These are phyloP conservation scores for Myxozyma geophila DNA, from an alignment of 805 yeast species.

Conservation along the genomic window DNA sequence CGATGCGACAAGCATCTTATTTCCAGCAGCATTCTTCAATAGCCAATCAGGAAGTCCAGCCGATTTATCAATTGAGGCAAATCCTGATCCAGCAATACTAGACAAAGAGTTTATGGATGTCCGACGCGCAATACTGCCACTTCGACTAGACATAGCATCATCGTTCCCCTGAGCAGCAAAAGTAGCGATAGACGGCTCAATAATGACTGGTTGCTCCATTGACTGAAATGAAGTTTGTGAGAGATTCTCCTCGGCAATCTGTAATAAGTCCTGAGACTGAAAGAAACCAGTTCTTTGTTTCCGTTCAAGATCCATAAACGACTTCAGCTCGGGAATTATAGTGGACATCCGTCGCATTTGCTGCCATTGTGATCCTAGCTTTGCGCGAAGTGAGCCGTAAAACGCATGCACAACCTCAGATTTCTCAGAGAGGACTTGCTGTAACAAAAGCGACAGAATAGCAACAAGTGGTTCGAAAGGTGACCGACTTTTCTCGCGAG, in stretches of 20 bases:
- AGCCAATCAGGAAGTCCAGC: constrained; percentile 5
- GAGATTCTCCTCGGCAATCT: constrained; percentile 9
- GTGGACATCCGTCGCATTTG: constrained; percentile 13
- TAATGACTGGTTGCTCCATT: background rate
- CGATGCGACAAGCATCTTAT: constrained; percentile 25
- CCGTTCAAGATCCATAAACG: constrained; percentile 18
- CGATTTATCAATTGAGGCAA: background rate
- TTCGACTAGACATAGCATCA: constrained; percentile 8
- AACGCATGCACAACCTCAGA: constrained; percentile 16
- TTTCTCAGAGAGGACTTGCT: constrained; percentile 34
- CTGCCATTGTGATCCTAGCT: constrained; percentile 28
- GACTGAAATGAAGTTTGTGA: constrained; percentile 2
- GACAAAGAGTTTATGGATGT: background rate
- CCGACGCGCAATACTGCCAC: constrained; percentile 4
- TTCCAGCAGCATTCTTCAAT: constrained; percentile 28
- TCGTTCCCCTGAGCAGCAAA: background rate
- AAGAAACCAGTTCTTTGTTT: background rate
- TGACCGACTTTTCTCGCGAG: background rate
- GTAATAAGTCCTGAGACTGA: constrained; percentile 6
- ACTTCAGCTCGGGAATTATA: constrained; percentile 25
- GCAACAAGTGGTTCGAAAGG: constrained; percentile 25
- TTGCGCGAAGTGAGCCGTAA: constrained; percentile 3
- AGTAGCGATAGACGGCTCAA: too few species aligned
- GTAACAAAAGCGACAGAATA: constrained; percentile 18
- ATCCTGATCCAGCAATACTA: background rate